Evolutionary conservation across 352 stramenopile genomes (phyloP).

Genomic region (Phytophthora uliginosa): DNA sequence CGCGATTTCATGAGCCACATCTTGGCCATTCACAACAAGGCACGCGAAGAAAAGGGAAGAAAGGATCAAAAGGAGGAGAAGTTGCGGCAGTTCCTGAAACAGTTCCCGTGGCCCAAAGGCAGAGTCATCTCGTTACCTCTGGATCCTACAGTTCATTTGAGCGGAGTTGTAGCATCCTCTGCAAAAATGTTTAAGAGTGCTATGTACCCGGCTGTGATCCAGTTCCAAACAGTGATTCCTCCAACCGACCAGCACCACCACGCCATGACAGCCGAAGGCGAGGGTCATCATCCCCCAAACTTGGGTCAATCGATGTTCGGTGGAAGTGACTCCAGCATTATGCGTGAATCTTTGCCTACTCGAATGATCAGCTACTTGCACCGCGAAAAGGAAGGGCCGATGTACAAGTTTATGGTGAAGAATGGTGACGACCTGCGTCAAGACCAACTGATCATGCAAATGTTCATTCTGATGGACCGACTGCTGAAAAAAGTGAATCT

Average conservation of each 20-base stretch:
- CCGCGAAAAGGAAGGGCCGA: constrained; percentile 83
- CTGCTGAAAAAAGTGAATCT: constrained; percentile 99
- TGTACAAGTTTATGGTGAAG: constrained; percentile 99
- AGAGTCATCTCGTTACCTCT: constrained; percentile 89
- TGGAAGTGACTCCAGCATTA: constrained; percentile 56
- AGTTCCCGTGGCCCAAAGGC: constrained; percentile 83
- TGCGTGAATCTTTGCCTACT: constrained; percentile 80
- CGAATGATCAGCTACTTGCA: constrained; percentile 85
- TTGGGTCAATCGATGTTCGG: constrained; percentile 65
- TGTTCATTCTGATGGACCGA: constrained; percentile 99
- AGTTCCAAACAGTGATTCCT: constrained; percentile 93
- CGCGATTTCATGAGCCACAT: constrained; percentile 96
- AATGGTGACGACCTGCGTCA: constrained; percentile 99
- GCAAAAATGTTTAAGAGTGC: constrained; percentile 99
- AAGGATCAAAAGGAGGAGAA: constrained; percentile 98
- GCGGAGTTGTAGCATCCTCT: constrained; percentile 91
- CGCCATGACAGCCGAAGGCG: constrained; percentile 20
- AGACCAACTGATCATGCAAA: constrained; percentile 99
- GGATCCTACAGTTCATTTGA: constrained; percentile 86
- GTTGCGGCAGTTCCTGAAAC: constrained; percentile 90
- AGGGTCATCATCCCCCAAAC: constrained; percentile 31
- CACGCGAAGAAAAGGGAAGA: constrained; percentile 94
- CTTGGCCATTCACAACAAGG: constrained; percentile 93
- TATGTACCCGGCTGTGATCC: constrained; percentile 97
- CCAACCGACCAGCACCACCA: constrained; percentile 49